Evolutionary conservation across 352 stramenopile genomes (phyloP), one percentile per base, ranked within the genome.

Genomic region (Phytophthora agathidicida): DNA sequence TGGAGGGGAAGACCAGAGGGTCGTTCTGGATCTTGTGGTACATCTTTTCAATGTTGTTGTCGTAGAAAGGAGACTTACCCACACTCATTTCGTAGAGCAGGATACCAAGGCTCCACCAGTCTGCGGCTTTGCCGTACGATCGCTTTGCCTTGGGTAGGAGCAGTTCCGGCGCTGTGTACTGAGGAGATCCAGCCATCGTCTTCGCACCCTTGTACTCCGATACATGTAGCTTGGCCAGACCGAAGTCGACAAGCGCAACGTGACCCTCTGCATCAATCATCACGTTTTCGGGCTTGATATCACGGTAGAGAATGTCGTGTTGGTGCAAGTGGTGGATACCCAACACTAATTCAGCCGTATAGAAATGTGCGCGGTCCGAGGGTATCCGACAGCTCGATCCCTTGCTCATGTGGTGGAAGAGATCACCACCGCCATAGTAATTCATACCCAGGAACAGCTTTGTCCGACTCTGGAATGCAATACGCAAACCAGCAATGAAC

Each of bases 201-300:
- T 96, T 94, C 3, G 87, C 87, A 10, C 87, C 87, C 37, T 94
- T 90, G 56, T 91, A 96, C 46, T 94, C 83, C 7, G 83, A 94
- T 46, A 98, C 89, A 59, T 96, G 89, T 32, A 97, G 67, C 73
- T 98, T 98, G 3, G 89, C 87, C 7, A 98, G 71, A 5, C 96
- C 96, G 65, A 98, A 98, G 62, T 98, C 96, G 7, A 98, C 95
- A 22, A 98, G 77, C 22, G 91, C 89, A 60, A 98, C 96, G 71
- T 98, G 95, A 11, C 93, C 95, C n/a, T 97, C 91, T 6, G 81
- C 83, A 61, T 98, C 96, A 33, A 98, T 96, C 73, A 98, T 96
- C 14, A 98, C 81, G 57, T 99, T 98, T 67, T 98, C 94, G 10
- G 96, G 96, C 58, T 99, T 99, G 27, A 99, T 96, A 65, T 99